These are phyloP conservation scores for Prinsepia uniflora DNA, from an alignment of 306 rosid genomes.

Conservation along the genomic window DNA sequence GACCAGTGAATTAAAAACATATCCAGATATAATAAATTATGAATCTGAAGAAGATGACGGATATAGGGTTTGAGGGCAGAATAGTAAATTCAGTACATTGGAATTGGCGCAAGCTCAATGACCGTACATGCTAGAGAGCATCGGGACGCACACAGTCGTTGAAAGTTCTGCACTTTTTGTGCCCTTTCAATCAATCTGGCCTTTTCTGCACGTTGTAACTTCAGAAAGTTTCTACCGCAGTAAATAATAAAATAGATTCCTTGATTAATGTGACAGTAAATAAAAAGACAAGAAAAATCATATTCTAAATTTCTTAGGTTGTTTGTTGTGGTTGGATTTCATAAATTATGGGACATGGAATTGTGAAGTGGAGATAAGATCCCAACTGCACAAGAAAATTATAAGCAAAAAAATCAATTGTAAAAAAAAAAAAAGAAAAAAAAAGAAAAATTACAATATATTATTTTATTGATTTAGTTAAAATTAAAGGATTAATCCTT, in stretches of 20 bases:
- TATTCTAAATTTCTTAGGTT: neutral
- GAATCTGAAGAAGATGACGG: too few species aligned
- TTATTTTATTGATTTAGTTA: too few species aligned
- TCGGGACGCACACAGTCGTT: too few species aligned
- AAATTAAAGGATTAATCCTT: too few species aligned
- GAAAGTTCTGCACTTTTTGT: neutral
- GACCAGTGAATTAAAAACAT: neutral
- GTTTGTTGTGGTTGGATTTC: neutral
- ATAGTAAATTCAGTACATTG: neutral
- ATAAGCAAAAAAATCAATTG: neutral
- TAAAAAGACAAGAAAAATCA: neutral
- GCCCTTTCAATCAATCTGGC: neutral
- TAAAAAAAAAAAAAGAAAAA: neutral
- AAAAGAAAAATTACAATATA: neutral
- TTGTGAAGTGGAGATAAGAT: neutral
- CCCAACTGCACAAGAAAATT: neutral
- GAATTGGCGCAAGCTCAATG: neutral
- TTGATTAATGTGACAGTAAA: too few species aligned
- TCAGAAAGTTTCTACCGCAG: neutral
- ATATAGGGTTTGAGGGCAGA: neutral
- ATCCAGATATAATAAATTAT: too few species aligned
- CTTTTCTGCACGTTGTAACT: neutral
- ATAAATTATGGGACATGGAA: neutral
- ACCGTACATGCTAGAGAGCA: neutral
- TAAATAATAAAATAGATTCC: too few species aligned